These are phyloP conservation scores for Flaveria linearis DNA, from an alignment of 129 eudicot genomes.

Conservation along the genomic window DNA sequence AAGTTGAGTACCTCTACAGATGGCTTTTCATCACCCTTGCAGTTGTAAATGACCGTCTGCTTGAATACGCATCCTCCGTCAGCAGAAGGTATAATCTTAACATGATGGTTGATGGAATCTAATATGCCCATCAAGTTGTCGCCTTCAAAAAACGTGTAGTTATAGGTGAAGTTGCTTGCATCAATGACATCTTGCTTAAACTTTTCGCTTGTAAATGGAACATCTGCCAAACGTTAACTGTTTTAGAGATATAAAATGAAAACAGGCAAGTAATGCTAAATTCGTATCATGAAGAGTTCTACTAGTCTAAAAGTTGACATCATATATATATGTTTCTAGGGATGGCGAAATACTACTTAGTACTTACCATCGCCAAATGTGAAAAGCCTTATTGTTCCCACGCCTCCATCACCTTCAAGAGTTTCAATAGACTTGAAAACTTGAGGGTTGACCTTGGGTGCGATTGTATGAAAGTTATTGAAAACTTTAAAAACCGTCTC, in stretches of 20 bases:
- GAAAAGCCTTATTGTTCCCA: slow-evolving; percentile 24
- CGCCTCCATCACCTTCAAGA: slow-evolving; percentile 20
- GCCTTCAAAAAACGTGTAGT: slow-evolving; percentile 2
- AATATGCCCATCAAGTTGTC: slow-evolving; percentile 5
- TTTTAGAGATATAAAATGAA: neutral
- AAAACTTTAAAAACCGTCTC: slow-evolving; percentile 11
- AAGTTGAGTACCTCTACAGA: neutral
- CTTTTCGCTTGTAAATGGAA: neutral
- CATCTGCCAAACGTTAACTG: neutral
- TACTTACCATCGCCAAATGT: slow-evolving; percentile 21
- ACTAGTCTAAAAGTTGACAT: neutral
- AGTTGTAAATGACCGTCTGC: neutral
- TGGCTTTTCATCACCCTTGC: slow-evolving; percentile 5
- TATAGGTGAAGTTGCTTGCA: neutral
- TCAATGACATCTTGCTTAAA: neutral
- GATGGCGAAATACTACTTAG: neutral
- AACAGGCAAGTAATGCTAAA: too few relatives aligned
- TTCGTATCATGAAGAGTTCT: neutral
- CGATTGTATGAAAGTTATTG: slow-evolving; percentile 4
- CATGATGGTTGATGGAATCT: slow-evolving; percentile 6
- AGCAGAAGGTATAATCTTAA: neutral
- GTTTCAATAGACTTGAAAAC: slow-evolving; percentile 20
- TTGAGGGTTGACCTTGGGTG: slow-evolving; percentile 21
- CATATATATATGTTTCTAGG: too few relatives aligned
- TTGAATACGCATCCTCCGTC: neutral